Evolutionary conservation across 768 basidiomycete species (phyloP).

Genomic region (Paxillus rubicundulus): DNA sequence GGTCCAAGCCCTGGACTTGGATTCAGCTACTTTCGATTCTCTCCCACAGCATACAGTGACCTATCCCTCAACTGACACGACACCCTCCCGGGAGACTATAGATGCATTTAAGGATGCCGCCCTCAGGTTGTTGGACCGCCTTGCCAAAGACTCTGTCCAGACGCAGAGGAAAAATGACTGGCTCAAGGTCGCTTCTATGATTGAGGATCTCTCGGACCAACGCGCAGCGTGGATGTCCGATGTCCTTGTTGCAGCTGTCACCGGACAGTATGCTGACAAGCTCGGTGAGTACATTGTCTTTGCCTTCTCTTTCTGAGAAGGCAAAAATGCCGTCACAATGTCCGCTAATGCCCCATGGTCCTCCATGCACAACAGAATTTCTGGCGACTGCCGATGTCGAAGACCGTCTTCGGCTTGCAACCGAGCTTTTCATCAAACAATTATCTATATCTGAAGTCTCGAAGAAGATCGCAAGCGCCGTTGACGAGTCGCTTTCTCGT

Average conservation of each 20-base stretch:
- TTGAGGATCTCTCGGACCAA: slow-evolving; percentile 66
- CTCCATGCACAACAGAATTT: slow-evolving; percentile 42
- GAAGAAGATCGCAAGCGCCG: slow-evolving; percentile 74
- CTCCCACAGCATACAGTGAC: slow-evolving; percentile 45
- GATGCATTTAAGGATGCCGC: slow-evolving; percentile 71
- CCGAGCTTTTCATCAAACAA: slow-evolving; percentile 70
- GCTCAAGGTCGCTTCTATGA: slow-evolving; percentile 64
- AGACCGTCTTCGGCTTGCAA: slow-evolving; percentile 63
- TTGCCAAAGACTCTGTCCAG: slow-evolving; percentile 42
- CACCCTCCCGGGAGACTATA: slow-evolving; percentile 53
- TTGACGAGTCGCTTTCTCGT: slow-evolving; percentile 81
- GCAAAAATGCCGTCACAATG: not conserved
- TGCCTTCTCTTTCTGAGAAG: not conserved
- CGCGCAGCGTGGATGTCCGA: slow-evolving; percentile 76
- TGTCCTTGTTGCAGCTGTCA: slow-evolving; percentile 56
- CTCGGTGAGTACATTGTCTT: slow-evolving; percentile 47
- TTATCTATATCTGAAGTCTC: slow-evolving; percentile 78
- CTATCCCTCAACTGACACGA: slow-evolving; percentile 40
- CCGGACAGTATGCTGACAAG: slow-evolving; percentile 68
- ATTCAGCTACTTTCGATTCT: slow-evolving; percentile 27
- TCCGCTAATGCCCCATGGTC: slow-evolving; percentile 5
- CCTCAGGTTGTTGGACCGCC: slow-evolving; percentile 61
- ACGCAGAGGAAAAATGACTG: slow-evolving; percentile 63
- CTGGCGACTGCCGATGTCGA: slow-evolving; percentile 58
- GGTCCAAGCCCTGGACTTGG: slow-evolving; percentile 35